A percentile compares a stretch with the other conserved stretches of the same genome.
phyloP scores from a whole-genome alignment of 2,329 filamentous ascomycete species.

The Aspergillus quadricinctus region DNA sequence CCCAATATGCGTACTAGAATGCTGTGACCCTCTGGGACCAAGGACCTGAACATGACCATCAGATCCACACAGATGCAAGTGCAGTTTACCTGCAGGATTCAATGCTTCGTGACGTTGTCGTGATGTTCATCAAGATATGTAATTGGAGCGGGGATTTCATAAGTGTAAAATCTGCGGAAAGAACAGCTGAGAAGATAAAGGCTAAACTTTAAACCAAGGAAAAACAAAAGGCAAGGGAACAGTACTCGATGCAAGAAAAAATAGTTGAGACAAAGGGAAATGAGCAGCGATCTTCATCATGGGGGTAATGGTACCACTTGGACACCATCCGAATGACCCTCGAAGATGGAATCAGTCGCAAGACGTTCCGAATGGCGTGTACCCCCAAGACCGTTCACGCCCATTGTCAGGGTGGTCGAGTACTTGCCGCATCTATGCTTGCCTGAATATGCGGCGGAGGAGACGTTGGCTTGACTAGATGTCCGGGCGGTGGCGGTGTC shows the following conservation, averaged over 20 bases:
- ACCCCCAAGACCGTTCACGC: background rate
- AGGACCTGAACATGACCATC: background rate
- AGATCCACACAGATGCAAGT: background rate
- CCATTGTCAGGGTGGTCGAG: constrained; percentile 28
- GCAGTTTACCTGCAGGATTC: background rate
- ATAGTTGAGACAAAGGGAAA: background rate
- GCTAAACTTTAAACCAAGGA: constrained; percentile 2
- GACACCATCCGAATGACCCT: background rate
- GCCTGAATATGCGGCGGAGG: constrained; percentile 18
- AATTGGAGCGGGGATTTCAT: constrained; percentile 18
- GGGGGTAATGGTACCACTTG: background rate
- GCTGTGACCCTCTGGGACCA: background rate
- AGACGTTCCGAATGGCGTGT: background rate
- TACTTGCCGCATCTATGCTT: constrained; percentile 25
- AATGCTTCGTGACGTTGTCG: constrained; percentile 11
- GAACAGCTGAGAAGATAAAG: constrained; percentile 5
- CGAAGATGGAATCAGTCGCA: background rate
- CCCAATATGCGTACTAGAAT: background rate
- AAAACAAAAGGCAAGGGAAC: constrained; percentile 2
- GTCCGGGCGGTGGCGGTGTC: constrained; percentile 63
- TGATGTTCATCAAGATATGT: constrained; percentile 14
- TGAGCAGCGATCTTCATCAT: background rate
- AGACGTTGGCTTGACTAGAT: constrained; percentile 35
- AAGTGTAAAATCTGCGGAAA: constrained; percentile 10
- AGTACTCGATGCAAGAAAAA: background rate